These are phyloP conservation scores for Lagerstroemia speciosa DNA, from an alignment of 345 rosid species.

Conservation along the genomic window DNA sequence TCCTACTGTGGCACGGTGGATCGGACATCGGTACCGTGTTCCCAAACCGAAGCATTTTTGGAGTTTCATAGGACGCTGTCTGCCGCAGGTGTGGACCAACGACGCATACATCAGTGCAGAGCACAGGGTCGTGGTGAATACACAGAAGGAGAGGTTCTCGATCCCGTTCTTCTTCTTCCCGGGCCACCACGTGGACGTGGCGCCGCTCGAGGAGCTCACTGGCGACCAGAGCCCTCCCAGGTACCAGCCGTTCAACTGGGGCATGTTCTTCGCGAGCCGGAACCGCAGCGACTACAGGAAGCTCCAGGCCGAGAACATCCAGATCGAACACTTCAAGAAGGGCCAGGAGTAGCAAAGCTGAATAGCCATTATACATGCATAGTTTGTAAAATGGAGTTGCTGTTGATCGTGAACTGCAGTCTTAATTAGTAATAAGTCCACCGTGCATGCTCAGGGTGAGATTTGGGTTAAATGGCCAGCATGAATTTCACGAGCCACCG, in stretches of 20 bases:
- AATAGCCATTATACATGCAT: too few relatives aligned
- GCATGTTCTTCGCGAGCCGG: conserved; percentile 24
- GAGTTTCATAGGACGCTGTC: too few relatives aligned
- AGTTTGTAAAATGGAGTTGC: too few relatives aligned
- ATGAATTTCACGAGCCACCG: too few relatives aligned
- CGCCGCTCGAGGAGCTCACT: conserved; percentile 32
- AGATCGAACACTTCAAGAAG: conserved; percentile 27
- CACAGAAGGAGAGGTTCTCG: conserved; percentile 37
- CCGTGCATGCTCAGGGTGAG: too few relatives aligned
- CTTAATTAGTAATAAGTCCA: too few relatives aligned
- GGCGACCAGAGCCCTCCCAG: conserved; percentile 23
- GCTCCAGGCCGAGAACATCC: conserved; percentile 36
- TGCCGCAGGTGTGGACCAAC: conserved; percentile 41
- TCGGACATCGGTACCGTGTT: too few relatives aligned
- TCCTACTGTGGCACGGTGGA: too few relatives aligned
- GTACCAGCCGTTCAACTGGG: conserved; percentile 33
- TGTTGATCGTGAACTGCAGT: too few relatives aligned
- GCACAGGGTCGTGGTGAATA: conserved; percentile 37
- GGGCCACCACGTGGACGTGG: conserved; percentile 21
- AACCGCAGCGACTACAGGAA: conserved; percentile 34
- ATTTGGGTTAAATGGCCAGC: too few relatives aligned
- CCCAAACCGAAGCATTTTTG: too few relatives aligned
- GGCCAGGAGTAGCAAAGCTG: background rate
- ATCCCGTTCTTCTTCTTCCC: conserved; percentile 35
- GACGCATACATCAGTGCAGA: conserved; percentile 42